Evolutionary conservation across 2,329 filamentous ascomycete genomes (phyloP), one percentile per base, ranked within the genome.

Genomic region (Penicillium sp.): DNA sequence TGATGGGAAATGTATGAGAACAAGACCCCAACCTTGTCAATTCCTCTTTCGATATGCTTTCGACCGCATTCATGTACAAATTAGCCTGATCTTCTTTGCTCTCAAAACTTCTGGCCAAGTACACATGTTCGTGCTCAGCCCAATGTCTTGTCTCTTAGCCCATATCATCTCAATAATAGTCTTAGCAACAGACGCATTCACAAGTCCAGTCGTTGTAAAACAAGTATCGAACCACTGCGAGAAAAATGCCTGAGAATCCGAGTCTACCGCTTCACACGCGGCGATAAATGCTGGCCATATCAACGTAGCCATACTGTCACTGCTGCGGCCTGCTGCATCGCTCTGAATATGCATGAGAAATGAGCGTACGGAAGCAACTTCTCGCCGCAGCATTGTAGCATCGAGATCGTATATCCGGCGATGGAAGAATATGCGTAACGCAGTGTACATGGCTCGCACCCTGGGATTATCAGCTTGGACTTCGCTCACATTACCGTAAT

Each of bases 261-360:
- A 31, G 13, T 47, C n/a, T 2, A 65, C 50, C 5, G 62, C 60
- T 31, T 67, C 64, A 44, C 62, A 66, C 3, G 63, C 65, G 7
- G 65, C 56, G n/a, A 67, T 64, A 16, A 67, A 67, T 1, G 60
- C 60, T 0, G 62, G 65, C 62, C 64, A 67, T 27, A 66, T 66
- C 3, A 66, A 55, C 1, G 59, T 58, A 6, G 56, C 64, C 24
- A 49, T 66, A 10, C 47, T 59, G 11, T 50, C 52, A 19, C 50
- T 18, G 10, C 35, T 35, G 6, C 37, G 35, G 6, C 27, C 22
- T 1, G 10, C 36, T 50, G 58, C 53, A 11, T 60, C 55, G n/a
- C 50, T 50, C 24, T 60, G 49, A 2, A 50, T 55, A 33, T 39
- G 27, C 9, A 49, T 43, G 19, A 66, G 33, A 14, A 43, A 54